Conservation (phyloP, 768 basidiomycete species). For the Boletus bicolor region DNA sequence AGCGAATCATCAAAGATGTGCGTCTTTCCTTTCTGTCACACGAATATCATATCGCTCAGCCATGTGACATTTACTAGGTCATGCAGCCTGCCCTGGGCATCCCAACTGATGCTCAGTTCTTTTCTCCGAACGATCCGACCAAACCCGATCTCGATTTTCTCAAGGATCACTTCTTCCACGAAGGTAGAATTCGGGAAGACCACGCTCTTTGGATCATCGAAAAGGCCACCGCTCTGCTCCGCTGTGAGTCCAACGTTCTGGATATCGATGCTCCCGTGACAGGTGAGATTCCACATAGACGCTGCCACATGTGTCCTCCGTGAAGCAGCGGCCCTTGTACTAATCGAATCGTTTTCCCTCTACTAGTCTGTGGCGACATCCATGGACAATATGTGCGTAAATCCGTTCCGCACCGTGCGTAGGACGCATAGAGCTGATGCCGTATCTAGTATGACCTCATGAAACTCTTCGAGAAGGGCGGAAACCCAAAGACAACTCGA, state of each 20-base stretch:
- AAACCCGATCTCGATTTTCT: constrained; percentile 72
- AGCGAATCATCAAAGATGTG: constrained; percentile 27
- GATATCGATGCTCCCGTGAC: constrained; percentile 74
- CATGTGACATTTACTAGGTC: constrained; percentile 44
- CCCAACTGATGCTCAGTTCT: constrained; percentile 76
- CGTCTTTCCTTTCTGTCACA: constrained; percentile 6
- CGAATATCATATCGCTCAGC: neutral
- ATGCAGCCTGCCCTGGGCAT: constrained; percentile 57
- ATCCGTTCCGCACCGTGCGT: neutral
- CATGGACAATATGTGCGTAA: constrained; percentile 28
- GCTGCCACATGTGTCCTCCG: neutral
- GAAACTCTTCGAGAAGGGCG: constrained; percentile 78
- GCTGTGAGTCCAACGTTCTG: constrained; percentile 60
- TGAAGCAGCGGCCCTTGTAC: constrained; percentile 19
- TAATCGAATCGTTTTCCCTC: constrained; percentile 3
- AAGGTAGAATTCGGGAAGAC: constrained; percentile 62
- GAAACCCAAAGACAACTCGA: constrained; percentile 68
- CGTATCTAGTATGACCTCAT: constrained; percentile 63
- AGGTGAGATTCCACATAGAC: constrained; percentile 38
- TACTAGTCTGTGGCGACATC: constrained; percentile 19
- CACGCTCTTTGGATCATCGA: constrained; percentile 67
- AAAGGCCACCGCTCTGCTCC: constrained; percentile 53
- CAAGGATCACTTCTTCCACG: constrained; percentile 75
- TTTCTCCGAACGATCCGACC: constrained; percentile 57
- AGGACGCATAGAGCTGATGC: constrained; percentile 5